These are phyloP conservation scores for Stephania yunnanensis DNA, from an alignment of 164 flowering plant genomes.

Conservation along the genomic window DNA sequence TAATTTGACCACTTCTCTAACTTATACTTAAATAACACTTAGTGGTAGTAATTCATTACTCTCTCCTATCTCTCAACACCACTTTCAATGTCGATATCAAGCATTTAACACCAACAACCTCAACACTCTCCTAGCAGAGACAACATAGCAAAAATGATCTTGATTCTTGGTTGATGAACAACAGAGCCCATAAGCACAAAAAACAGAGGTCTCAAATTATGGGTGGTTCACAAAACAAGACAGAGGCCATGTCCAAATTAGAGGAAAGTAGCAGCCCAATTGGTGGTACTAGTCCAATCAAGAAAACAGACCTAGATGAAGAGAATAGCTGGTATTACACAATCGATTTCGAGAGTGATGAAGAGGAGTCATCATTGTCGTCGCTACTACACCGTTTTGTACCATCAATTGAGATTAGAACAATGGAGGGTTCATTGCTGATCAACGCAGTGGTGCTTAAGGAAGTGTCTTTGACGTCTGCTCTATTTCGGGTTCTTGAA, in stretches of 20 bases:
- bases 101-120: too few species aligned
- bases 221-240: neutral
- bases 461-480: slow-evolving; percentile 16
- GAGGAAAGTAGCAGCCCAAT: neutral
- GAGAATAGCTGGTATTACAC: neutral
- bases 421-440: slow-evolving; percentile 6
- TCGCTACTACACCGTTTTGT: neutral
- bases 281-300: neutral
- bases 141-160: too few species aligned
- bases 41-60: too few species aligned
- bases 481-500: slow-evolving; percentile 17
- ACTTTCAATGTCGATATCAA: too few species aligned
- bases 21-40: too few species aligned
- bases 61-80: too few species aligned
- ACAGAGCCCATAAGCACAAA: too few species aligned
- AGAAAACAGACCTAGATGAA: neutral
- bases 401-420: slow-evolving; percentile 17
- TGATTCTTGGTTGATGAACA: too few species aligned
- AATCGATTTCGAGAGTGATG: neutral
- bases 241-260: neutral
- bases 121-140: too few species aligned
- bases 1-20: too few species aligned
- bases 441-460: slow-evolving; percentile 21
- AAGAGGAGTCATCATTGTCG: neutral
- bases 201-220: neutral